A percentile compares a stretch with the other conserved stretches of the same genome.
phyloP scores from a whole-genome alignment of 345 rosid genomes.

The Cardiospermum halicacabum region DNA sequence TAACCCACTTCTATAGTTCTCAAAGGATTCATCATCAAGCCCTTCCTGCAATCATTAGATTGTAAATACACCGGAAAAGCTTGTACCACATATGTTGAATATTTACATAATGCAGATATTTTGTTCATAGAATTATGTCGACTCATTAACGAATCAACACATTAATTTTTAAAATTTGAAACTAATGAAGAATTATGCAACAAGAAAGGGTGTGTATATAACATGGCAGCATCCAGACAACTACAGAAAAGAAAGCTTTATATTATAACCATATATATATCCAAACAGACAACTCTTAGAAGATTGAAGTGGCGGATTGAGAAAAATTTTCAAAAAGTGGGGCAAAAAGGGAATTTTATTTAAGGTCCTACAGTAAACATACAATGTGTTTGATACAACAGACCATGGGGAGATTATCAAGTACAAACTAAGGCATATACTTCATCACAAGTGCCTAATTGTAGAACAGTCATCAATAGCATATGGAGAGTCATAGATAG shows the following conservation, averaged over 20 bases:
- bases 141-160: not conserved
- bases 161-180: not conserved
- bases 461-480: not conserved
- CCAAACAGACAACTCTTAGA: not conserved
- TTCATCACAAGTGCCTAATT: not conserved
- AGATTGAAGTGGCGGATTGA: not conserved
- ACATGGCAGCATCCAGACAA: not conserved
- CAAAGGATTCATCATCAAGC: conserved; percentile 71
- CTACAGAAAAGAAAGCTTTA: not conserved
- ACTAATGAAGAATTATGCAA: not conserved
- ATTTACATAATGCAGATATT: not conserved
- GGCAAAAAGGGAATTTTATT: not conserved
- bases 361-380: not conserved
- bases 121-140: not conserved
- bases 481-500: not conserved
- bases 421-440: too few relatives aligned
- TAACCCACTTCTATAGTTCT: conserved; percentile 72
- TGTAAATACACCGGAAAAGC: not conserved
- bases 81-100: not conserved
- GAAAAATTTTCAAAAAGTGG: too few relatives aligned
- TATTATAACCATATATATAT: not conserved
- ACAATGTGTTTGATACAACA: not conserved
- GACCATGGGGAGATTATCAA: not conserved
- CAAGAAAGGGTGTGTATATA: not conserved
- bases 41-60: conserved; percentile 42